A percentile compares a stretch with the other conserved stretches of the same genome.
phyloP scores from a whole-genome alignment of 495 filamentous ascomycete genomes.

The Cairneyella variabilis region DNA sequence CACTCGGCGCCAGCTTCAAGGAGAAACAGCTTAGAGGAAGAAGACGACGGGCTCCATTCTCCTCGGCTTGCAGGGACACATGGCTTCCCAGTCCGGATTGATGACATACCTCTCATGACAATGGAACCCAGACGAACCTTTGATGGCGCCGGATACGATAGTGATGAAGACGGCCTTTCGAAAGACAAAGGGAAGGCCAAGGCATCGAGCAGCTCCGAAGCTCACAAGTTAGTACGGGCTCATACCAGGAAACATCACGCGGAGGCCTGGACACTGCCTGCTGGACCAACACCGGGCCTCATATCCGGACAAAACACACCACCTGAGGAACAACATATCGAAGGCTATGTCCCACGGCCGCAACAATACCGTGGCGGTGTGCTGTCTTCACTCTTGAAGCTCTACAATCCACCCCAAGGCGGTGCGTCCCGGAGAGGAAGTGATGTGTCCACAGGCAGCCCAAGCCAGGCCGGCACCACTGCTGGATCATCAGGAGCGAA shows the following conservation, averaged over 20 bases:
- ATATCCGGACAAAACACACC: slow-evolving; percentile 59
- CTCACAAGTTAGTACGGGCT: slow-evolving; percentile 47
- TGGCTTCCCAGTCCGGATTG: slow-evolving; percentile 24
- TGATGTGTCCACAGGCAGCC: slow-evolving; percentile 5
- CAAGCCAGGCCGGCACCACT: not conserved
- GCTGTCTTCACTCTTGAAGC: slow-evolving; percentile 72
- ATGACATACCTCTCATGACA: slow-evolving; percentile 34
- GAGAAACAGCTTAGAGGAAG: slow-evolving; percentile 35
- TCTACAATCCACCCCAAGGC: slow-evolving; percentile 46
- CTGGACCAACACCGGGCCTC: slow-evolving; percentile 25
- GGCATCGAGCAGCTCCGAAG: slow-evolving; percentile 33
- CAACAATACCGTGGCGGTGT: slow-evolving; percentile 71
- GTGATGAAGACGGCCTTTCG: slow-evolving; percentile 21
- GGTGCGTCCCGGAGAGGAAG: slow-evolving; percentile 15
- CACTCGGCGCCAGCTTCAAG: slow-evolving; percentile 34
- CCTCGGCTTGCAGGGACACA: not conserved
- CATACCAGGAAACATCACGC: slow-evolving; percentile 37
- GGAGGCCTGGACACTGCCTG: slow-evolving; percentile 14
- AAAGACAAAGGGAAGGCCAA: slow-evolving; percentile 19
- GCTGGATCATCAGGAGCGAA: slow-evolving; percentile 43
- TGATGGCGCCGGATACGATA: slow-evolving; percentile 25
- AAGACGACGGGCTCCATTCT: slow-evolving; percentile 23
- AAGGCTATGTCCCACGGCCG: slow-evolving; percentile 64
- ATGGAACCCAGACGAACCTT: slow-evolving; percentile 27
- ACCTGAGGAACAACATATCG: slow-evolving; percentile 47